Evolutionary conservation across 2,329 filamentous ascomycete genomes (phyloP), one percentile per base, ranked within the genome.

Genomic region (Aspergillus terreus): DNA sequence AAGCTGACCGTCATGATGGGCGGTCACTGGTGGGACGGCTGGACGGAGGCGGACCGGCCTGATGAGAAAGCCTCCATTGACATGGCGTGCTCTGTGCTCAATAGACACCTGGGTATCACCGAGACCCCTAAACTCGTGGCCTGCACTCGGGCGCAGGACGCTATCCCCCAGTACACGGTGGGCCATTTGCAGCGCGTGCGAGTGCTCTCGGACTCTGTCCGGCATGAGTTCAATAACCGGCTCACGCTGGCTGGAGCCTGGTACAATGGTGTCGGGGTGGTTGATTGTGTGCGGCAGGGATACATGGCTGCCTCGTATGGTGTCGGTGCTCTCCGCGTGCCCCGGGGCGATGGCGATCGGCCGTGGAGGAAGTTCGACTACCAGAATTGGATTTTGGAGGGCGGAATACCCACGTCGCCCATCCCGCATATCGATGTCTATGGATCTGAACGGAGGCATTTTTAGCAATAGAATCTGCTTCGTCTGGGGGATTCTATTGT

Each of bases 1-100:
- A 96, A 95, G 69, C 72, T 97, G 48, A 96, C 92, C 14, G 88
- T 97, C 61, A 95, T 99, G 84, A 77, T 99, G 51, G 94, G 94
- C 53, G 94, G 94, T 1, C 91, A 96, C 72, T 90, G 89, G 81
- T 97, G 90, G 90, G 80, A 90, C 67, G 80, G 76, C 52, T 84
- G 80, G 75, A 64, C 61, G 58, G 43, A 64, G 45, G 63, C 70
- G 2, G 73, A 76, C 36, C 82, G 82, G 51, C 91, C 90, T 0
- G 75, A 80, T 46, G 78, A 85, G 55, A 76, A 85, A 12, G 80
- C 88, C 58, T 90, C 84, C 14, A 74, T 88, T 23, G 66, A 71
- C 5, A 87, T 92, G 80, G 90, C 92, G 32, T 81, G 82, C 55
- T 71, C 76, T 1, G 76, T 95, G 6, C 75, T 96, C 1, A 73